These are phyloP conservation scores for Paragyromitra xinjiangensis DNA, from an alignment of 495 filamentous ascomycete genomes.

Conservation along the genomic window DNA sequence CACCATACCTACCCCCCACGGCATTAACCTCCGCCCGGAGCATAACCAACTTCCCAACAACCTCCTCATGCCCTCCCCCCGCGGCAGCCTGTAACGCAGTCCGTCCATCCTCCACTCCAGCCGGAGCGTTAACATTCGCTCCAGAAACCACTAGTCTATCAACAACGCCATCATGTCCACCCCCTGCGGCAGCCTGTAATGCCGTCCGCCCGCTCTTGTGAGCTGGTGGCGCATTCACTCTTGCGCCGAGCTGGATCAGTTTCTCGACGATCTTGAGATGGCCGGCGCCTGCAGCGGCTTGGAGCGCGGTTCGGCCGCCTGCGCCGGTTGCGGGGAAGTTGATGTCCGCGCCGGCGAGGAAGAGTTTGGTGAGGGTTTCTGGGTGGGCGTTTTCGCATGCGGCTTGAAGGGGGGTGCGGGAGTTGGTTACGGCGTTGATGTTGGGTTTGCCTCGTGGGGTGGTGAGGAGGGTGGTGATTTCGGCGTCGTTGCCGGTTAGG, in stretches of 20 bases:
- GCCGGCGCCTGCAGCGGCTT: background rate
- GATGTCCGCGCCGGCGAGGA: background rate
- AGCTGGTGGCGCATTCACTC: background rate
- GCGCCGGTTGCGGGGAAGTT: background rate
- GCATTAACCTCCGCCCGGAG: too few relatives aligned
- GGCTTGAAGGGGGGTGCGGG: background rate
- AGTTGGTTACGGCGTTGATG: too few relatives aligned
- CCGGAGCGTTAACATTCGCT: background rate
- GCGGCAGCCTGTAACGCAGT: background rate
- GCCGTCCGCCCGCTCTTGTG: background rate
- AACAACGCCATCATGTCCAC: background rate
- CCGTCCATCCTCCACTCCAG: background rate
- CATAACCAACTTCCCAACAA: too few relatives aligned
- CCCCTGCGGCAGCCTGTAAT: background rate
- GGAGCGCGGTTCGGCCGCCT: background rate
- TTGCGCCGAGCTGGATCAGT: background rate
- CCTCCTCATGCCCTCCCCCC: too few relatives aligned
- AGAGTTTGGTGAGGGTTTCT: background rate
- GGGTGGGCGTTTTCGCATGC: background rate
- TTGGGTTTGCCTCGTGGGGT: too few relatives aligned
- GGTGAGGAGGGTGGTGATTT: too few relatives aligned
- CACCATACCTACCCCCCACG: too few relatives aligned
- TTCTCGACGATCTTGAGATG: background rate
- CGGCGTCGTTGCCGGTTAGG: too few relatives aligned
- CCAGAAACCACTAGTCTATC: background rate